Conservation (phyloP, 768 basidiomycete genomes). For the Leucocoprinus sp. region DNA sequence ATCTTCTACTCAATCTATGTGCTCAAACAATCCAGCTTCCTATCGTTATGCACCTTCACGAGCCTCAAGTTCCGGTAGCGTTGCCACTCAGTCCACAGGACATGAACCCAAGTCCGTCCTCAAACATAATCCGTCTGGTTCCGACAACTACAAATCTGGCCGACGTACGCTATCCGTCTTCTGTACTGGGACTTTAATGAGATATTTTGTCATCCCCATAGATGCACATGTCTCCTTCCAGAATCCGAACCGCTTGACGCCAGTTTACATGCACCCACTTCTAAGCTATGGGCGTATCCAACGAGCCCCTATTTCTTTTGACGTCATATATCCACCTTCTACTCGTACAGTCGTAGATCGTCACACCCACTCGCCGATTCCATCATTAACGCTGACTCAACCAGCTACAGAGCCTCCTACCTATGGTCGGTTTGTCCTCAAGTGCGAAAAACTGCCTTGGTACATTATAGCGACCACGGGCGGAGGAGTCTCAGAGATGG, state of each 20-base stretch:
- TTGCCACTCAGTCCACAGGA: slow-evolving; percentile 19
- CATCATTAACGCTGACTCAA: slow-evolving; percentile 46
- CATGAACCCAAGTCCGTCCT: slow-evolving; percentile 36
- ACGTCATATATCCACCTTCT: slow-evolving; percentile 48
- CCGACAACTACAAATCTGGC: slow-evolving; percentile 22
- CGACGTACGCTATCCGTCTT: slow-evolving; percentile 28
- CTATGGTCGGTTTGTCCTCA: slow-evolving; percentile 36
- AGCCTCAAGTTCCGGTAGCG: slow-evolving; percentile 31
- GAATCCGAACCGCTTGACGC: slow-evolving; percentile 25
- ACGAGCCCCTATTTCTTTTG: slow-evolving; percentile 55
- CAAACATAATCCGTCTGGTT: slow-evolving; percentile 36
- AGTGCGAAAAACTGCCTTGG: slow-evolving; percentile 56
- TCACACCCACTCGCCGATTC: slow-evolving; percentile 44
- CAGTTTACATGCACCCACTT: slow-evolving; percentile 56
- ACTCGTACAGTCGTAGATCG: slow-evolving; percentile 50
- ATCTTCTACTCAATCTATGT: slow-evolving; percentile 42
- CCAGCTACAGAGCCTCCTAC: slow-evolving; percentile 60
- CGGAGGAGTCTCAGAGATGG: not conserved
- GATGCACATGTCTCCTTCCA: slow-evolving; percentile 27
- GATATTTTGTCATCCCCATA: slow-evolving; percentile 3
- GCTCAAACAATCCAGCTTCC: slow-evolving; percentile 19
- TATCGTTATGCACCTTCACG: slow-evolving; percentile 26
- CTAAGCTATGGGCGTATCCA: slow-evolving; percentile 48
- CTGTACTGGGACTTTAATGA: not conserved
- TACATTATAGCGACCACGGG: slow-evolving; percentile 39